Conservation (phyloP, 371 early-diverging fungal species). For the Rhizomucor pusillus region DNA sequence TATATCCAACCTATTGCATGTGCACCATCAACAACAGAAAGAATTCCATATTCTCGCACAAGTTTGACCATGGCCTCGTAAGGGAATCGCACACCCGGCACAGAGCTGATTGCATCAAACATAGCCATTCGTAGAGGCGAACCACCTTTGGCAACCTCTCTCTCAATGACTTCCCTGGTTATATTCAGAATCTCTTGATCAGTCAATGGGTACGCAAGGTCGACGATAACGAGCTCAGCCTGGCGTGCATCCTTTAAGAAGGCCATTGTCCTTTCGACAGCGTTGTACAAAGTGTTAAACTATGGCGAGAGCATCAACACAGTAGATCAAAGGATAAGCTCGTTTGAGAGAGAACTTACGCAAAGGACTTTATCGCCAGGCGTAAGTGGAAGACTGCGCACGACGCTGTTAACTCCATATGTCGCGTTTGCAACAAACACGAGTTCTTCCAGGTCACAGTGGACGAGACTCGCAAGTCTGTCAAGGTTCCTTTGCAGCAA, state of each 20-base stretch:
- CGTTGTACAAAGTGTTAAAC: slow-evolving; percentile 48
- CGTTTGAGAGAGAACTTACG: slow-evolving; percentile 14
- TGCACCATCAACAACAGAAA: slow-evolving; percentile 70
- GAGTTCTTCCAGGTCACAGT: slow-evolving; percentile 40
- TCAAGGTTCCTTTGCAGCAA: slow-evolving; percentile 10
- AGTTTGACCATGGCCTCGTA: slow-evolving; percentile 51
- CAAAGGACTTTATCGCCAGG: slow-evolving; percentile 38
- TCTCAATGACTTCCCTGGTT: slow-evolving; percentile 19
- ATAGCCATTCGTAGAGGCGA: slow-evolving; percentile 46
- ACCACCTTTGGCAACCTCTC: slow-evolving; percentile 20
- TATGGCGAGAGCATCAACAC: slow-evolving; percentile 6
- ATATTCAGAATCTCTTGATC: slow-evolving; percentile 32
- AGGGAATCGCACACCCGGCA: slow-evolving; percentile 57
- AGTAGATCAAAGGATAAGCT: neutral
- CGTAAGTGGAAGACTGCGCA: slow-evolving; percentile 34
- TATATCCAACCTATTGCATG: slow-evolving; percentile 52
- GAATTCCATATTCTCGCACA: slow-evolving; percentile 47
- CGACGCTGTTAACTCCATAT: slow-evolving; percentile 38
- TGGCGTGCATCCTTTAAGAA: slow-evolving; percentile 34
- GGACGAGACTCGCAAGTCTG: slow-evolving; percentile 22
- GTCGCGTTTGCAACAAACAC: slow-evolving; percentile 45
- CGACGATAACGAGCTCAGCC: slow-evolving; percentile 27
- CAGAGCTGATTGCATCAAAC: slow-evolving; percentile 59
- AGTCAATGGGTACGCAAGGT: slow-evolving; percentile 30
- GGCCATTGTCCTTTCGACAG: slow-evolving; percentile 34